phyloP scores from a whole-genome alignment of 2,329 filamentous ascomycete genomes.

The Talaromyces rugulosus region DNA sequence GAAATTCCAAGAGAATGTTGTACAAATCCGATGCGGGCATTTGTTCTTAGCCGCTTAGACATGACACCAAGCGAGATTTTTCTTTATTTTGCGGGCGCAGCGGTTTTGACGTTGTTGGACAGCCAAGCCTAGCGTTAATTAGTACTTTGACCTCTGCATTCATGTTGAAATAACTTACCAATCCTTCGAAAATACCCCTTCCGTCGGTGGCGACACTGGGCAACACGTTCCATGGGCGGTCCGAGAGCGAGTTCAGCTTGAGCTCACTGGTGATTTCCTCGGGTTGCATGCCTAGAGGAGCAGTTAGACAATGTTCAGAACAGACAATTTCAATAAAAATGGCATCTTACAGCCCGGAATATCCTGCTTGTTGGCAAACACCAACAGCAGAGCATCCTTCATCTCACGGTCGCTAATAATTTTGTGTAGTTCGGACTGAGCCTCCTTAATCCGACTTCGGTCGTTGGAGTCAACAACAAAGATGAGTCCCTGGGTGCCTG shows the following conservation, averaged over 20 bases:
- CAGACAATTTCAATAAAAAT: background rate
- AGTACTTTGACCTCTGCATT: constrained; percentile 6
- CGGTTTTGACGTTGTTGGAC: constrained; percentile 74
- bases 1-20: constrained; percentile 26
- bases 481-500: constrained; percentile 93
- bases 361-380: constrained; percentile 99
- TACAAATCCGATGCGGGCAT: constrained; percentile 26
- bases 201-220: constrained; percentile 78
- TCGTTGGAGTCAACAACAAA: constrained; percentile 98
- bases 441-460: constrained; percentile 85
- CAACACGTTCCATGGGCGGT: constrained; percentile 81
- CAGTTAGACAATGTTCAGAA: background rate
- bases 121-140: constrained; percentile 58
- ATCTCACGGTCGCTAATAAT: constrained; percentile 98
- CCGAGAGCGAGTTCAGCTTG: constrained; percentile 71
- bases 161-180: constrained; percentile 46
- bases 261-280: constrained; percentile 75
- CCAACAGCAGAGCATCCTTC: constrained; percentile 87
- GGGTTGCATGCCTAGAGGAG: constrained; percentile 65
- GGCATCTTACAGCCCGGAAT: constrained; percentile 64
- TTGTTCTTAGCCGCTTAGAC: background rate
- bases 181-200: constrained; percentile 74
- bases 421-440: constrained; percentile 86
- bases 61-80: background rate
- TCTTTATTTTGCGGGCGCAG: constrained; percentile 33